Percentiles rank a stretch among this genome's conserved stretches.
Evolutionary conservation across 352 stramenopile genomes (phyloP).

Genomic region (Pythium periplocum): DNA sequence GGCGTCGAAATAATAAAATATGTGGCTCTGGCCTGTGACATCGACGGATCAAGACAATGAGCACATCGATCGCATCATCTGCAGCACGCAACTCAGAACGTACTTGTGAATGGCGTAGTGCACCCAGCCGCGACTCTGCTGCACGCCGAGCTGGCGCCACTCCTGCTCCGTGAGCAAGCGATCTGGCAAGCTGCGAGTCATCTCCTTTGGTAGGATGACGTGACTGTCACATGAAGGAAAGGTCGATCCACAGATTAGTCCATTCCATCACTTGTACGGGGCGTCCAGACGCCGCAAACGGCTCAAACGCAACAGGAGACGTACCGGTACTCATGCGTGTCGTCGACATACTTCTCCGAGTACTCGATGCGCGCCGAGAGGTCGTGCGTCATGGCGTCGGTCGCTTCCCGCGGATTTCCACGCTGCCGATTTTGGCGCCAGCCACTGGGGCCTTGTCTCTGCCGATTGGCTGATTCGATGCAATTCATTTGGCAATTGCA

Average conservation of each 20-base stretch:
- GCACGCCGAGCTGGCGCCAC: conserved; percentile 96
- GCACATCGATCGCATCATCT: conserved; percentile 1
- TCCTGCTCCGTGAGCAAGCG: conserved; percentile 95
- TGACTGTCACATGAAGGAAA: conserved; percentile 46
- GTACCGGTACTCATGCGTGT: conserved; percentile 91
- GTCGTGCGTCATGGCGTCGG: conserved; percentile 64
- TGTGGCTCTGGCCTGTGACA: conserved; percentile 93
- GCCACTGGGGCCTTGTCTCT: background rate
- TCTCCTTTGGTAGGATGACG: conserved; percentile 97
- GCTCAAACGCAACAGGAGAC: background rate
- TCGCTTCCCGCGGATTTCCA: conserved; percentile 7
- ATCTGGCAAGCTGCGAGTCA: conserved; percentile 95
- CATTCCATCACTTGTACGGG: background rate
- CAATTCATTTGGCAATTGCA: conserved; percentile 2
- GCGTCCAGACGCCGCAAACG: background rate
- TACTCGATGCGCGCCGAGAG: conserved; percentile 92
- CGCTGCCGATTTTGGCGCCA: conserved; percentile 4
- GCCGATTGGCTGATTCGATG: conserved; percentile 13
- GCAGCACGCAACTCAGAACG: conserved; percentile 14
- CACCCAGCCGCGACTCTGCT: conserved; percentile 97
- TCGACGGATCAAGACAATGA: background rate
- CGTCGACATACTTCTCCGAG: conserved; percentile 94
- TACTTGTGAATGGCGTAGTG: conserved; percentile 99
- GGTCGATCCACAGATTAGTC: background rate
- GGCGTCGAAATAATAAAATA: conserved; percentile 98